Evolutionary conservation across 1,139 yeast genomes (phyloP), one percentile per base, ranked within the genome.

Genomic region (Saccharomyces hybrid): DNA sequence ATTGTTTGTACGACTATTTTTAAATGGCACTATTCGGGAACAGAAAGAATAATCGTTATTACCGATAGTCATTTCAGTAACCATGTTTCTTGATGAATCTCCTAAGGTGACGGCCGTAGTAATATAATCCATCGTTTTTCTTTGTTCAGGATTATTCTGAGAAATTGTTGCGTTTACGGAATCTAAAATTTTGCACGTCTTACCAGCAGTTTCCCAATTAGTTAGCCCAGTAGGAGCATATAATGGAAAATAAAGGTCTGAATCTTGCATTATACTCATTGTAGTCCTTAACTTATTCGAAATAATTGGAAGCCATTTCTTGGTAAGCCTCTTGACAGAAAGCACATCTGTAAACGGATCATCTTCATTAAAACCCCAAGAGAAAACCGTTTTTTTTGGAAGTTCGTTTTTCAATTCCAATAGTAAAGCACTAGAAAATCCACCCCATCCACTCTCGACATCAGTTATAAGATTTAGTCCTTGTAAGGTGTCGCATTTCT

Each of bases 381-480:
- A 71, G 71, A 87, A 80, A 0, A 88, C 62, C 20, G 78, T 67
- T 2, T 77, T 75, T 63, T 85, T 86, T 7, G 90, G 83, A 61
- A 82, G 83, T 58, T 89, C 96, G 67, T 91, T 96, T 52, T 81
- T 75, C 28, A 90, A 56, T 23, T 76, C 78, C 13, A 73, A 66
- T 32, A 90, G 58, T 59, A 84, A 62, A 48, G 76, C 76, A 41
- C 74, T 68, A 1, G 88, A 71, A 61, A 87, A 84, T 0, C 96
- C 96, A 47, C 91, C 85, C 98, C 98, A 93, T 0, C 85, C 86
- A 42, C 82, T 76, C 65, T 87, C 93, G 5, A 84, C 61, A 52
- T 89, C 95, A 0, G 86, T 78, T 1, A 84, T 65, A 0, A 88
- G 55, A 59, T 85, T 86, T 11, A 91, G 59, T 0, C 97, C 97